Evolutionary conservation across 2,329 filamentous ascomycete species (phyloP).

Genomic region (Penicillium sp.): DNA sequence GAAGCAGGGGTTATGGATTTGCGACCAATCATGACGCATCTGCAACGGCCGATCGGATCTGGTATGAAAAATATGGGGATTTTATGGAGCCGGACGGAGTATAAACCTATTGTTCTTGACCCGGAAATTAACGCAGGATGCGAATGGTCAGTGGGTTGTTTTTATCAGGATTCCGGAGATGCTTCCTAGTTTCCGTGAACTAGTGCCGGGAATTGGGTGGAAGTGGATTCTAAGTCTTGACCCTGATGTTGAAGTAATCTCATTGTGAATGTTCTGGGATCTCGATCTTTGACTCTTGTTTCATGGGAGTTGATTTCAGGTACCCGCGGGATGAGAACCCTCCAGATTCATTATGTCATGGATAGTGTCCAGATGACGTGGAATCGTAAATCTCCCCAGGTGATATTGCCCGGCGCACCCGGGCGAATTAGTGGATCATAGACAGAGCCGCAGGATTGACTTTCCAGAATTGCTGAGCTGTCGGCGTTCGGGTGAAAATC

Average conservation of each 20-base stretch:
- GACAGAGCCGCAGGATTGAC: constrained; percentile 3
- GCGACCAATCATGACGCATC: not conserved
- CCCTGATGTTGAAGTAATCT: not conserved
- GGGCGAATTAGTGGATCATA: not conserved
- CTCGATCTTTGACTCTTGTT: not conserved
- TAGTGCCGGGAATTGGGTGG: not conserved
- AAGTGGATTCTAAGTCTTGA: not conserved
- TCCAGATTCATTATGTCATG: too few species aligned
- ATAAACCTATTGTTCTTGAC: too few species aligned
- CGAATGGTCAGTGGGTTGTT: too few species aligned
- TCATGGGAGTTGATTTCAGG: not conserved
- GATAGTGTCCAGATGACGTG: too few species aligned
- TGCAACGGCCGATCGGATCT: not conserved
- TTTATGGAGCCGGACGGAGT: not conserved
- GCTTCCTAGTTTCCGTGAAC: not conserved
- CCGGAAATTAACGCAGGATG: too few species aligned
- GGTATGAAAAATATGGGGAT: not conserved
- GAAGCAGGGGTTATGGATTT: not conserved
- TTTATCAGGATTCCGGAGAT: not conserved
- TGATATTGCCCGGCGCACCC: not conserved
- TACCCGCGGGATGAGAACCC: not conserved
- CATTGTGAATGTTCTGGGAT: not conserved
- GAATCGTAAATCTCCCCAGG: not conserved
- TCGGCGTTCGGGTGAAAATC: not conserved
- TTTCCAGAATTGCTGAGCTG: not conserved